These are phyloP conservation scores for Clarireedia monteithiana DNA, from an alignment of 2,329 filamentous ascomycete genomes.

Conservation along the genomic window DNA sequence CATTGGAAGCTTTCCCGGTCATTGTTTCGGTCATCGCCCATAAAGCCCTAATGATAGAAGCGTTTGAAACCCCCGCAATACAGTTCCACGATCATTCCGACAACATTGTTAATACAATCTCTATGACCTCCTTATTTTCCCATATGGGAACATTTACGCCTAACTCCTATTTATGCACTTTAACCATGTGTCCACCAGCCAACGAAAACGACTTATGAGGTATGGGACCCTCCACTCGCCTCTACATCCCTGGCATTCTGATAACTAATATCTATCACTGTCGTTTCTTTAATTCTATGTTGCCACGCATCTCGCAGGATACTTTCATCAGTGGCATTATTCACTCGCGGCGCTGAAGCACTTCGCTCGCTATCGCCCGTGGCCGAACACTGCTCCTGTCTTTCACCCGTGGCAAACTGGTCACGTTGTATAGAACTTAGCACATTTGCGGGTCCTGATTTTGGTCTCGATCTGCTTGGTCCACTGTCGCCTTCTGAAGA, in stretches of 20 bases:
- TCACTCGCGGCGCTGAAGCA: neutral
- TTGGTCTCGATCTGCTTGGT: neutral
- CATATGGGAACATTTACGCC: too few relatives aligned
- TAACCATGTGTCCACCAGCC: too few relatives aligned
- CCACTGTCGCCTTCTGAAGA: neutral
- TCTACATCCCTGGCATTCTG: neutral
- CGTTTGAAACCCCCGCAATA: too few relatives aligned
- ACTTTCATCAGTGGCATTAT: constrained; percentile 5
- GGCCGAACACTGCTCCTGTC: neutral
- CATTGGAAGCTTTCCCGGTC: too few relatives aligned
- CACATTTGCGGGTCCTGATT: neutral
- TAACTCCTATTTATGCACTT: too few relatives aligned
- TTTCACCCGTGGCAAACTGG: neutral
- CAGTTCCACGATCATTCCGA: too few relatives aligned
- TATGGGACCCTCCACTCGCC: too few relatives aligned
- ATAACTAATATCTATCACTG: neutral
- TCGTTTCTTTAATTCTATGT: constrained; percentile 1
- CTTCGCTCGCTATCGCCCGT: neutral
- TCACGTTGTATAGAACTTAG: constrained; percentile 1
- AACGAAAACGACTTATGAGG: too few relatives aligned
- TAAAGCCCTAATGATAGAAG: too few relatives aligned
- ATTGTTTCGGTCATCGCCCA: too few relatives aligned
- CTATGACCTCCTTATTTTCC: too few relatives aligned
- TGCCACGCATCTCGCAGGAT: constrained; percentile 1
- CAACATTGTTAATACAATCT: too few relatives aligned